Evolutionary conservation across 2,329 filamentous ascomycete genomes (phyloP), one percentile per base, ranked within the genome.

Genomic region (Paramyrothecium roridum): DNA sequence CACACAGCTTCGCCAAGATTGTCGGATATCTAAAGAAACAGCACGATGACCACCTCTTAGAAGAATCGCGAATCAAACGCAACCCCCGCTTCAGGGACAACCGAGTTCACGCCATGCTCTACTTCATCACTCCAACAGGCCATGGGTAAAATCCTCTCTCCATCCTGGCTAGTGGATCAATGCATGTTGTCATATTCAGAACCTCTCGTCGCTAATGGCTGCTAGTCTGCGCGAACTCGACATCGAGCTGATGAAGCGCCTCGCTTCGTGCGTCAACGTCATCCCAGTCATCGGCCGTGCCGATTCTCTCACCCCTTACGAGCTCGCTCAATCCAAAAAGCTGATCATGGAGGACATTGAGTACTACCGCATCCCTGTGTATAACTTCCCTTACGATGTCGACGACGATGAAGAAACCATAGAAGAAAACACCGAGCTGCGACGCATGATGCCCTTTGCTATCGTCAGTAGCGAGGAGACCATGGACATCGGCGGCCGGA

Each of bases 21-120:
- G 93, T 96, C 65, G 93, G 93, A 65, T 97, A 96, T 79, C 90
- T 99, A 68, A 95, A 99, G 84, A 87, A 93, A 80, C 93, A 99
- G 86, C 98, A 98, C 77, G 95, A 99, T 77, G 93, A 98, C 74
- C 98, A 99, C 82, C 85, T 99, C 67, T 93, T 95, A 60, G 93
- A 98, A 80, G 95, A 99, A 81, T 98, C 95, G 69, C 91, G 95
- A 81, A 99, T 99, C 84, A 99, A 99, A 90, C 95, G 95, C 92
- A 99, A 99, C 82, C 95, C 95, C 67, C 88, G 95, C 70, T 99
- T 99, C 89, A 89, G 95, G 72, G 95, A 99, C 80, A 98, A 99
- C 81, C 91, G 95, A 80, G 91, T 99, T 50, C 95, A 99, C 72
- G 95, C 93, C 65, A 87, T 99, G 74, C 88, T 99, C 68, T 99